phyloP scores from a whole-genome alignment of 108 stramenopile genomes.

The Chaetoceros tenuissimus region DNA sequence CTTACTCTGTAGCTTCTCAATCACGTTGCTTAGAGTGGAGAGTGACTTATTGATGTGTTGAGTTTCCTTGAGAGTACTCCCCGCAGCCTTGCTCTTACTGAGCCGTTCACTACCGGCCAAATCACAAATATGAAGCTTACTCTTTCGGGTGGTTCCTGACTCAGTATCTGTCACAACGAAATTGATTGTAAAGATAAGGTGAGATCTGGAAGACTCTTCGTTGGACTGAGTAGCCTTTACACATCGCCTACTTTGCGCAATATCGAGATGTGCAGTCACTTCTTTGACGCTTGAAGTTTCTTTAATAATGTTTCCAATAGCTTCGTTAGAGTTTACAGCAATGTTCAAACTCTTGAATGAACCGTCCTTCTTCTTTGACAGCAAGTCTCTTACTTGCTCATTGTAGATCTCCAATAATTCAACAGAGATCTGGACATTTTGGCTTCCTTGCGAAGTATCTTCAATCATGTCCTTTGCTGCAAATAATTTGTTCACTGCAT shows the following conservation, averaged over 20 bases:
- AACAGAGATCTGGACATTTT: conserved; percentile 53
- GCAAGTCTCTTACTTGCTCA: conserved; percentile 88
- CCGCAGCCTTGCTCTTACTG: conserved; percentile 74
- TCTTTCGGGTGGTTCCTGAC: conserved; percentile 35
- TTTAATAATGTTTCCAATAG: conserved; percentile 51
- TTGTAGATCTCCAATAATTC: conserved; percentile 98
- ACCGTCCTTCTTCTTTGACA: conserved; percentile 33
- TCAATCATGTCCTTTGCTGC: conserved; percentile 50
- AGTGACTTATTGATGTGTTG: conserved; percentile 84
- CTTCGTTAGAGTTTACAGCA: conserved; percentile 52
- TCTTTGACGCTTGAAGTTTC: conserved; percentile 30
- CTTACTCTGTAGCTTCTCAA: conserved; percentile 74
- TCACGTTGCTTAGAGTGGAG: conserved; percentile 64
- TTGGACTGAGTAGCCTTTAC: conserved; percentile 83
- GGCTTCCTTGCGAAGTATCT: conserved; percentile 27
- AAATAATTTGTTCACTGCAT: conserved; percentile 76
- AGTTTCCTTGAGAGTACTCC: conserved; percentile 70
- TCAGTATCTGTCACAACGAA: conserved; percentile 43
- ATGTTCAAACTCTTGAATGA: conserved; percentile 35
- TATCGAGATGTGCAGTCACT: conserved; percentile 37
- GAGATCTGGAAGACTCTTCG: conserved; percentile 72
- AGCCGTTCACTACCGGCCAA: conserved; percentile 91
- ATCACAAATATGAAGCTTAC: conserved; percentile 75
- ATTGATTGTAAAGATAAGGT: conserved; percentile 75
- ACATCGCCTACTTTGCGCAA: conserved; percentile 62